A percentile compares a stretch with the other conserved stretches of the same genome.
phyloP scores from a whole-genome alignment of 2,329 filamentous ascomycete genomes.

The Delphinella strobiligena region DNA sequence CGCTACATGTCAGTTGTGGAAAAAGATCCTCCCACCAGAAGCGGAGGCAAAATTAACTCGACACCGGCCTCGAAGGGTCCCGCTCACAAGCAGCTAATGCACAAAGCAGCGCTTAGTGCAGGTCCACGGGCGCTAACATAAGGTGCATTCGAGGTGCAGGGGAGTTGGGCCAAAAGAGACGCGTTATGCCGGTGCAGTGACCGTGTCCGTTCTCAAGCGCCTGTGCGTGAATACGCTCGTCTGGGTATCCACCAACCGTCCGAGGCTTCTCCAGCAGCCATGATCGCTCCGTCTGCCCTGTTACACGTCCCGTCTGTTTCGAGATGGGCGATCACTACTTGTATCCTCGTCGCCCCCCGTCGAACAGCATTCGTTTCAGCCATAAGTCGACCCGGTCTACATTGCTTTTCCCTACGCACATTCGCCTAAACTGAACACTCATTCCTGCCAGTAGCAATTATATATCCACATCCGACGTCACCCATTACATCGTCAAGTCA shows the following conservation, averaged over 20 bases:
- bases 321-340: slow-evolving; percentile 13
- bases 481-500: too few relatives aligned
- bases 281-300: slow-evolving; percentile 8
- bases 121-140: neutral
- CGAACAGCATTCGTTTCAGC: slow-evolving; percentile 6
- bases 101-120: neutral
- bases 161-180: neutral
- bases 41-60: neutral
- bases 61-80: neutral
- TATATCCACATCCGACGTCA: neutral
- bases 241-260: slow-evolving; percentile 6
- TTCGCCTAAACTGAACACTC: slow-evolving; percentile 5
- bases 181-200: neutral
- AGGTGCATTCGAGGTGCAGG: neutral
- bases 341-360: slow-evolving; percentile 14
- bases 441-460: neutral
- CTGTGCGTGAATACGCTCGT: neutral
- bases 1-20: too few relatives aligned
- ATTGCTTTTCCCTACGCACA: slow-evolving; percentile 13
- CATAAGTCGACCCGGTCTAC: slow-evolving; percentile 11
- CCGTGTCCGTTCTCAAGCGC: slow-evolving; percentile 5
- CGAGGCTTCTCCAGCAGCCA: slow-evolving; percentile 8
- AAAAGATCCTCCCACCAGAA: neutral
- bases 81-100: neutral
- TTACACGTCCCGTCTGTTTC: slow-evolving; percentile 10